phyloP scores from a whole-genome alignment of 495 filamentous ascomycete species.

The Aspergillus bertholletiae region DNA sequence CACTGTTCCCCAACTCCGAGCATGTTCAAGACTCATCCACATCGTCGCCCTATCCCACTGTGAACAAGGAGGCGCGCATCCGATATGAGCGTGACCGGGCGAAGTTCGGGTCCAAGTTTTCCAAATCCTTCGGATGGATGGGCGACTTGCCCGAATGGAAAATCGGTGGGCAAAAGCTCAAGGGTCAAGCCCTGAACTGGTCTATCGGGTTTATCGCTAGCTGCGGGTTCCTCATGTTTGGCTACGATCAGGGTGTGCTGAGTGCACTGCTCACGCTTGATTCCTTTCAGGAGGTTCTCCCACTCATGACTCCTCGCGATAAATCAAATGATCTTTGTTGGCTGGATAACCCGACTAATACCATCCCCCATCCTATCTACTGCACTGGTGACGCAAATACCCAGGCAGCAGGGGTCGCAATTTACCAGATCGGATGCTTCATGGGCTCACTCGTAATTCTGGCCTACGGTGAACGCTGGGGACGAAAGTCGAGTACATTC shows the following conservation, averaged over 20 bases:
- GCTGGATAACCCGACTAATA: background rate
- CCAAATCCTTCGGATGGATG: background rate
- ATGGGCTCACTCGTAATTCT: slow-evolving; percentile 47
- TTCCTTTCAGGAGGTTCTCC: slow-evolving; percentile 11
- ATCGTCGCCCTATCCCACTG: background rate
- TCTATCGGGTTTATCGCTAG: slow-evolving; percentile 8
- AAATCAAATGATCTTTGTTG: slow-evolving; percentile 39
- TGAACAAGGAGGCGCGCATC: slow-evolving; percentile 2
- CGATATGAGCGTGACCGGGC: background rate
- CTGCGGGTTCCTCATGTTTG: slow-evolving; percentile 59
- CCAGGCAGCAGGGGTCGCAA: slow-evolving; percentile 5
- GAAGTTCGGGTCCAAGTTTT: background rate
- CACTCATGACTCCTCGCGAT: slow-evolving; percentile 8
- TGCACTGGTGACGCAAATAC: slow-evolving; percentile 4
- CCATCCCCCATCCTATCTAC: background rate
- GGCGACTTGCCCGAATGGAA: slow-evolving; percentile 1
- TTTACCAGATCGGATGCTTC: slow-evolving; percentile 28
- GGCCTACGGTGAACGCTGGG: slow-evolving; percentile 41
- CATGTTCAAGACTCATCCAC: background rate
- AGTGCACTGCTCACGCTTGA: slow-evolving; percentile 59
- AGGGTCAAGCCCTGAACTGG: slow-evolving; percentile 3
- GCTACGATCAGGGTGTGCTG: slow-evolving; percentile 63
- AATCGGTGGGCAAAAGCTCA: background rate
- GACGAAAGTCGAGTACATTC: slow-evolving; percentile 41
- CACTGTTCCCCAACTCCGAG: background rate